Evolutionary conservation across 192 early-diverging fungal species (phyloP), one percentile per base, ranked within the genome.

Genomic region (Umbelopsis isabellina): DNA sequence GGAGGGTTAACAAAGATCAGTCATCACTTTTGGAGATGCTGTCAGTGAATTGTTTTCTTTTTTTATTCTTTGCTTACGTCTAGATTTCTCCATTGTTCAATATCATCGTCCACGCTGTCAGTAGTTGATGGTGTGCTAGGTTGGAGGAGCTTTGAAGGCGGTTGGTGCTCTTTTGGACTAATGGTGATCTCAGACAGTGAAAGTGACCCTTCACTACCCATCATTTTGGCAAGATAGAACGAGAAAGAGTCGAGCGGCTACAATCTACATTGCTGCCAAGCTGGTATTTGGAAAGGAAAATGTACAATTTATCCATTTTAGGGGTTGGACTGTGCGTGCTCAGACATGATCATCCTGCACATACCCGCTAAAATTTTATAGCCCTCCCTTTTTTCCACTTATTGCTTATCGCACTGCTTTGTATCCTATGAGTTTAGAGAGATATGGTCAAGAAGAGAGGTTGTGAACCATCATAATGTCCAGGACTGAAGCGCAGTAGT

Each of bases 171-270:
- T 6, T 12, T 11, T n/a, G 22, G 22, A 12, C 13, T 22, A 1
- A 33, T 30, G 5, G 55, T 35, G 13, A 61, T 61, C 18, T 61
- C 55, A 30, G 55, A 61, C 9, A 61, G 15, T 3, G 55, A 61
- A 18, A 61, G 55, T 35, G 55, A 35, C 16, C 27, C 55, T 15
- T 61, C 55, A 33, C 55, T 61, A 18, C 55, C 55, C 55, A 61
- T 61, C 55, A 61, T 61, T 7, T 61, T 61, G 18, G 30, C 16
- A 25, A n/a, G 33, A 6, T 58, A 33, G 27, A 58, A 61, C 13
- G 55, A 25, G 33, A 61, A 30, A 61, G 55, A 61, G 33, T 30
- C 13, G 18, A 12, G 6, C 18, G 55, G 13, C 16, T 5, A 3
- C 27, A 30, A 41, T 4, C 6, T 41, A 41, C 37, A 41, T 41